Evolutionary conservation across 1,284 basidiomycete species (phyloP), one percentile per base, ranked within the genome.

Genomic region (Ustilago curta): DNA sequence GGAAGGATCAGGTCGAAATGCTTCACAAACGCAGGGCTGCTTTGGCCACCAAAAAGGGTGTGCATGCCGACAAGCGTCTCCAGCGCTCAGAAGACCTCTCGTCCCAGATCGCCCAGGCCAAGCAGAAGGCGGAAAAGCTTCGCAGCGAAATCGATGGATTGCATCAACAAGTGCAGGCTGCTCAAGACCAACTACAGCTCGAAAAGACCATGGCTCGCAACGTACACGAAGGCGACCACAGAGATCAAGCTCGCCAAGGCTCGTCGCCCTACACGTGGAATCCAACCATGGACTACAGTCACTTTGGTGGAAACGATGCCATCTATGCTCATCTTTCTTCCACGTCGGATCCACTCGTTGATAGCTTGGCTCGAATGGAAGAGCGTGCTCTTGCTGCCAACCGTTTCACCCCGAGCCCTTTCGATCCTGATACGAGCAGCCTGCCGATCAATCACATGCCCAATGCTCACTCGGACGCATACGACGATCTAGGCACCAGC

Each of bases 1-100:
- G 94, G 42, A 89, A 90, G 70, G 87, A 88, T 66, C 91, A 95
- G 83, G 92, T 95, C 48, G 86, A 85, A 55, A 87, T 86, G 55
- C 79, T 95, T 44, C 88, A 88, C 72, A 86, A 88, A 58, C 88
- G 88, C 47, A 87, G 90, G 75, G 79, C 81, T 19, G 87, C 58
- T 37, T 48, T 74, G 37, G 31, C 49, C 19, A 21, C 53, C 4
- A 69, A 55, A 35, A 69, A 88, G 40, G 29, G 61, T 11, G 59
- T 54, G n/a, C 66, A 67, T 35, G 48, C 74, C 19, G 65, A 79
- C 21, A 73, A 69, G 44, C 67, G 77, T 23, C 55, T 48, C 2
- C 57, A 59, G 23, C 43, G 66, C 29, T 64, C 68, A n/a, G 40
- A 60, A 14, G 68, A 79, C 21, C 43, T 70, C 42, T 52, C 39